Conservation (phyloP, 306 rosid genomes). For the Fragaria nilgerrensis region DNA sequence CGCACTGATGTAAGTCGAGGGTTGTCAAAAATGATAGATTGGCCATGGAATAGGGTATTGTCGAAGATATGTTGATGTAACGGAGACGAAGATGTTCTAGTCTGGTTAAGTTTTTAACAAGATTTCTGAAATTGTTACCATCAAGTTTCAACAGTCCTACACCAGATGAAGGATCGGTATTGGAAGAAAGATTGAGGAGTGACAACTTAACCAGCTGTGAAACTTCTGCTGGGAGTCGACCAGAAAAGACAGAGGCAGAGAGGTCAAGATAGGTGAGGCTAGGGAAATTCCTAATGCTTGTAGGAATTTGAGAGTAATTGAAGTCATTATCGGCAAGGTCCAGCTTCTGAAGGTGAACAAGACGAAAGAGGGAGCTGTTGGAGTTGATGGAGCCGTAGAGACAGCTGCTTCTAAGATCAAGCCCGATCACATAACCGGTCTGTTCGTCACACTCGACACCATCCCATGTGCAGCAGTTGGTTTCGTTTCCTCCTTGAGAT, state of each 20-base stretch:
- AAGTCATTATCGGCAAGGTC: constrained; percentile 7
- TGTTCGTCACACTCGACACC: background rate
- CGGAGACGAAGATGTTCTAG: background rate
- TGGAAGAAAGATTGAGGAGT: background rate
- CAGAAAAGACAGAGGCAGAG: background rate
- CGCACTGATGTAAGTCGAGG: background rate
- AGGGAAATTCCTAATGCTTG: background rate
- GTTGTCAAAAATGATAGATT: background rate
- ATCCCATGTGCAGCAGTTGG: constrained; percentile 12
- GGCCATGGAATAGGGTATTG: background rate
- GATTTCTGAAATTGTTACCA: background rate
- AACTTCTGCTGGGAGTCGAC: background rate
- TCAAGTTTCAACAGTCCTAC: background rate
- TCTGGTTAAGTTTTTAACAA: background rate
- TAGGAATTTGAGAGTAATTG: constrained; percentile 15
- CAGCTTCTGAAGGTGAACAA: background rate
- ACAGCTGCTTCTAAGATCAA: constrained; percentile 10
- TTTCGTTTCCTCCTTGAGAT: background rate
- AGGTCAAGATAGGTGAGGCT: constrained; percentile 2
- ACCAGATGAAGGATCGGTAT: background rate
- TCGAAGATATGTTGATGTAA: background rate
- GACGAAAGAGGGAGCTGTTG: background rate
- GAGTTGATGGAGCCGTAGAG: background rate
- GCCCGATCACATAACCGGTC: constrained; percentile 4
- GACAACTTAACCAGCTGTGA: constrained; percentile 1